Evolutionary conservation across 257 asterid genomes (phyloP).

Genomic region (Fraxinus excelsior): DNA sequence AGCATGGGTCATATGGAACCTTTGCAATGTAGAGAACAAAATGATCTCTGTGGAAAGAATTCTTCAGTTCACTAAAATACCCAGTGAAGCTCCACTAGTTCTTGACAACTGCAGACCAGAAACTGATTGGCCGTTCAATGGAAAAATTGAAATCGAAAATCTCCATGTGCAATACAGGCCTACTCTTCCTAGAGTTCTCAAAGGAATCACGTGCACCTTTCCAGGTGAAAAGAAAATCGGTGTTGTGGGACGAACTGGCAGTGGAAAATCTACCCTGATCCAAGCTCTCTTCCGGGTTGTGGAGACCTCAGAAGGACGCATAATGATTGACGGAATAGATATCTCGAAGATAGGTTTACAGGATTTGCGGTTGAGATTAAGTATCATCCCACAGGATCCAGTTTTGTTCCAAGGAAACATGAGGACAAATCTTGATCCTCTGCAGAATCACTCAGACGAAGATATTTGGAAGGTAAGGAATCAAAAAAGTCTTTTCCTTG

Average conservation of each 20-base stretch:
- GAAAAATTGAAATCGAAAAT: slow-evolving; percentile 57
- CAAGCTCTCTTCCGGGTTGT: slow-evolving; percentile 84
- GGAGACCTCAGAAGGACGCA: slow-evolving; percentile 67
- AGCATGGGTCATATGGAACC: slow-evolving; percentile 93
- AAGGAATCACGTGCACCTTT: slow-evolving; percentile 71
- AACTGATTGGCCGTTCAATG: slow-evolving; percentile 66
- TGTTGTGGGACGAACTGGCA: slow-evolving; percentile 83
- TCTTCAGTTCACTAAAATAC: slow-evolving; percentile 61
- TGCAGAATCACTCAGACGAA: slow-evolving; percentile 56
- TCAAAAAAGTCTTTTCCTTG: background rate
- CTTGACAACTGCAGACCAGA: slow-evolving; percentile 57
- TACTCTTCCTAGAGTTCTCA: slow-evolving; percentile 65
- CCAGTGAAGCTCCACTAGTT: slow-evolving; percentile 69
- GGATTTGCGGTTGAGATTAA: slow-evolving; percentile 71
- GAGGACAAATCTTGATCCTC: slow-evolving; percentile 75
- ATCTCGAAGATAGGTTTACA: slow-evolving; percentile 68
- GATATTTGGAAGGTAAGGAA: slow-evolving; percentile 73
- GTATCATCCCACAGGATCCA: slow-evolving; percentile 90
- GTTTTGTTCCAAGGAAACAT: slow-evolving; percentile 75
- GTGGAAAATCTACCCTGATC: slow-evolving; percentile 85
- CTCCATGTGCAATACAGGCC: slow-evolving; percentile 72
- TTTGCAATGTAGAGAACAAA: slow-evolving; percentile 85
- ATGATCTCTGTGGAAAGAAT: slow-evolving; percentile 84
- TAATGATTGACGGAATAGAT: slow-evolving; percentile 62
- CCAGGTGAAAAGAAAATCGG: slow-evolving; percentile 67